Base-by-base conservation (phyloP, 2,329 filamentous ascomycete genomes). In the Ascochyta viciae-villosae region DNA sequence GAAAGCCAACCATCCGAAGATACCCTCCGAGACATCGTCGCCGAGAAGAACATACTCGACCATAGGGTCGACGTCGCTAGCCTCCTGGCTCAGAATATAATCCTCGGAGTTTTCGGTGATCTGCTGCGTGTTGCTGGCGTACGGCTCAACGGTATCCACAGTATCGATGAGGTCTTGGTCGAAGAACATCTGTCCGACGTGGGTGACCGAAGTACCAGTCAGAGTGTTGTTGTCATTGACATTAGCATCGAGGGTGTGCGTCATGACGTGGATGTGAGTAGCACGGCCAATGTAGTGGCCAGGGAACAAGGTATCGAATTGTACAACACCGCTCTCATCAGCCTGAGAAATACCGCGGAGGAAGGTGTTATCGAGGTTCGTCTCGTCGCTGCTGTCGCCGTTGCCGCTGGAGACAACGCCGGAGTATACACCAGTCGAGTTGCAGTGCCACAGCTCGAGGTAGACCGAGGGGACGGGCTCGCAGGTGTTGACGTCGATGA, bases 131-230 rank as follows among this genome's bases (percentile, higher is more conserved):
- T 79, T 80, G 61, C 67, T 76, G 52, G 63, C 67, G 64, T 81
- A 80, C 0, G 82, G 81, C 2, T 70, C 64, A 2, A 72, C 73
- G 2, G 69, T 65, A 58, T 86, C 81, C 40, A 88, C 83, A 24
- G 76, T 62, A 23, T 68, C 61, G 64, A 85, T 81, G 3, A 89
- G 81, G 56, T 79, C 76, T 70, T 88, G 82, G 71, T 89, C 85
- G 58, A 86, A 88, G 80, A 86, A 89, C 42, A 86, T 64, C 69
- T 89, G 87, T 16, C 86, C 86, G 40, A 89, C 80, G 75, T 89
- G 85, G 24, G 82, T 80, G 50, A 83, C 78, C 41, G 72, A 75
- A 6, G 78, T 76, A 57, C 78, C 82, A 26, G 75, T 71, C 57
- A 84, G 76, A 44, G 83, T 83, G 47, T 81, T 82, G 66, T 82